Base-by-base conservation (phyloP, 345 rosid species). In the Euphorbia lathyris region DNA sequence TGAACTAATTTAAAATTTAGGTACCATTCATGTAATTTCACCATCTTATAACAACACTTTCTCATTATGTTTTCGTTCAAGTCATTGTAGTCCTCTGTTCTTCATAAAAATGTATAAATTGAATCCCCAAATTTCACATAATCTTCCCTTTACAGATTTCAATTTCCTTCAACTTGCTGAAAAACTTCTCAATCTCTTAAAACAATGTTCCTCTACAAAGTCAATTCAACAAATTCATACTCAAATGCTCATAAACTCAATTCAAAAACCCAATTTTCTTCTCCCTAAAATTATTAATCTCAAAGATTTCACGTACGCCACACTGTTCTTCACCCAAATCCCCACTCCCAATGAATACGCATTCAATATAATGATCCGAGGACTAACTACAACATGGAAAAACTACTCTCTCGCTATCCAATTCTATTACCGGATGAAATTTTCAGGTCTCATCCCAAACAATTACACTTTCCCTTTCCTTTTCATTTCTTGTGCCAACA, bases 301-400 rank as follows among this genome's bases (percentile, higher is more conserved):
- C 70, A 83, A 81, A 48, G 83, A 89, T 77, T 78, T 80, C 61
- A 2, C 50, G 65, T 89, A 93, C 27, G 90, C 96, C 11, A n/a
- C 86, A 30, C 71, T 78, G 51, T 69, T 94, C 47, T 91, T 94
- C 78, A 52, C 78, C 62, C 87, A 69, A 5, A 82, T 90, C 40
- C 84, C 83, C 8, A 63, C 36, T 7, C 96, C 93, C 38, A 78
- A 88, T 62, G 86, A 86, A n/a, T 82, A 85, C 60, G 86, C 94
- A 9, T 94, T 85, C 82, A 94, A 90, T 60, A 66, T 89, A 53
- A 86, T 94, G 93, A 88, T 94, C 77, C 83, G 93, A 29, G 98
- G 94, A 17, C 45, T 88, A 9, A 72, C 96, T 47, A 84, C n/a
- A n/a, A n/a, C n/a, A n/a, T n/a, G n/a, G n/a, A n/a, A n/a, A n/a